Conservation (phyloP, 2,329 filamentous ascomycete genomes). For the Xylariaceae sp. region DNA sequence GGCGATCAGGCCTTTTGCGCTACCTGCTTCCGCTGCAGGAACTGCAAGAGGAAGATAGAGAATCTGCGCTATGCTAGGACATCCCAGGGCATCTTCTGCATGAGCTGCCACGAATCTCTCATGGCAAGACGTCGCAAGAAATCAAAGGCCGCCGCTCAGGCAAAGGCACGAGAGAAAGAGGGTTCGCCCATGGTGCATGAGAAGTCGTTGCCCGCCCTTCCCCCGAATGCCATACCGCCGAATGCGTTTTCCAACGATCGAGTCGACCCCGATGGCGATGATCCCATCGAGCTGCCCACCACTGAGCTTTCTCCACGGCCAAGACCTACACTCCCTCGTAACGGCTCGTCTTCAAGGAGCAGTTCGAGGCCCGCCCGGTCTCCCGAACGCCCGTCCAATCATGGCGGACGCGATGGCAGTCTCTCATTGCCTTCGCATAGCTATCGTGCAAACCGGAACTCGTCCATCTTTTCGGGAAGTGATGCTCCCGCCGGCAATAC, state of each 20-base stretch:
- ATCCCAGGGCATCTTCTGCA: constrained; percentile 98
- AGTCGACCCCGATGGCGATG: constrained; percentile 59
- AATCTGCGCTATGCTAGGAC: constrained; percentile 96
- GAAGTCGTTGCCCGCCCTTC: constrained; percentile 88
- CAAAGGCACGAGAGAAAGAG: constrained; percentile 61
- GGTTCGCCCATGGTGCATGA: constrained; percentile 69
- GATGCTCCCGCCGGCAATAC: constrained; percentile 38
- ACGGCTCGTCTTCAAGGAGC: constrained; percentile 53
- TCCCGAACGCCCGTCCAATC: constrained; percentile 47
- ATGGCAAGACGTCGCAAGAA: constrained; percentile 92
- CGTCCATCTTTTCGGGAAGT: constrained; percentile 56
- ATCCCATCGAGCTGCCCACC: constrained; percentile 35
- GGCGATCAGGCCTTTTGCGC: constrained; percentile 98
- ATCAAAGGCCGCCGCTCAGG: constrained; percentile 63
- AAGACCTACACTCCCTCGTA: constrained; percentile 45
- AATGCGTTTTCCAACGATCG: constrained; percentile 60
- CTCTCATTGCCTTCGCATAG: constrained; percentile 69
- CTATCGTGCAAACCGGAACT: constrained; percentile 76
- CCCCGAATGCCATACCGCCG: constrained; percentile 65
- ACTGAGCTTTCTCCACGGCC: constrained; percentile 66
- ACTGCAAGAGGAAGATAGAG: constrained; percentile 98
- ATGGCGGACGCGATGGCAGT: constrained; percentile 49
- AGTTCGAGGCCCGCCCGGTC: constrained; percentile 51
- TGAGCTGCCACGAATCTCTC: constrained; percentile 95
- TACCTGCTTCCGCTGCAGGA: constrained; percentile 93